Evolutionary conservation across 495 filamentous ascomycete genomes (phyloP), one percentile per base, ranked within the genome.

Genomic region (Tuber umbilicatum): DNA sequence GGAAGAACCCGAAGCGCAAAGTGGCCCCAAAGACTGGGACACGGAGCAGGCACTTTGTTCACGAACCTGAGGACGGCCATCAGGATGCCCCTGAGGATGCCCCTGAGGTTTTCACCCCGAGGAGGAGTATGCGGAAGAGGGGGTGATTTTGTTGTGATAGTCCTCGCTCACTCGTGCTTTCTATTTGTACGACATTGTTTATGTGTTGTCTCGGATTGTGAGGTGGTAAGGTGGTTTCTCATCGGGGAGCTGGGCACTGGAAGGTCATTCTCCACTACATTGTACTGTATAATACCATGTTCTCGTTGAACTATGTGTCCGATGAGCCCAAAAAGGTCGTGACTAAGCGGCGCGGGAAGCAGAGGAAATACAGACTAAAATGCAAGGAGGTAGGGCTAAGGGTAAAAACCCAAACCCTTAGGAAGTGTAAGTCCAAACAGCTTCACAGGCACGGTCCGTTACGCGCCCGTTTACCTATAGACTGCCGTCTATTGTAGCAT

Each of bases 1-100:
- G 75, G 72, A 70, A 76, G 17, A 70, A 72, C 35, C 77, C 78
- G 42, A 83, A 78, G 71, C 80, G 83, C 14, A 82, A 77, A 73
- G 74, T 79, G 10, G 73, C 81, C 7, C 74, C 74, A 68, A 82
- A 83, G 78, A 84, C 75, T 12, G 68, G 23, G 31, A 68, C 35
- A 21, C 74, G 35, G 43, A 78, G 68, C 67, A 78, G 37, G 42
- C 71, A 74, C 68, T 78, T 78, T 69, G 71, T 19, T 23, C 19
- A 68, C 12, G 50, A 23, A 6, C 55, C 55, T 31, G 55, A 27
- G n/a, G n/a, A n/a, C n/a, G n/a, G n/a, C n/a, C n/a, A n/a, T n/a
- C n/a, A n/a, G 55, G 5, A 12, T 10, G 55, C 9, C n/a, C 55
- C 55, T 64, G 55, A 64, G 55, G 5, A 12, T 10, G 55, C 9